Conservation (phyloP, 164 flowering plant species). For the Macadamia tetraphylla region DNA sequence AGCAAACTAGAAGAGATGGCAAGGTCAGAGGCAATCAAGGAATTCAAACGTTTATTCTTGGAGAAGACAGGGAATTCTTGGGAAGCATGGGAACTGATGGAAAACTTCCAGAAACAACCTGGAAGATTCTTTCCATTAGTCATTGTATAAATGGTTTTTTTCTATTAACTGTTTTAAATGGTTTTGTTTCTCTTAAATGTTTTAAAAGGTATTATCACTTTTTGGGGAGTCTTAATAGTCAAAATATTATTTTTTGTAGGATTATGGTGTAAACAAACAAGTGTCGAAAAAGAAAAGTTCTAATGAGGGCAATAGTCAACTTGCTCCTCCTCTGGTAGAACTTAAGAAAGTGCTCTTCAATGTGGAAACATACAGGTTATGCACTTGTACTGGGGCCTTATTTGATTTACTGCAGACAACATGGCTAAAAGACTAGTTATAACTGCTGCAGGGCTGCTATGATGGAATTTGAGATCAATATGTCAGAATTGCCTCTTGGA, state of each 20-base stretch:
- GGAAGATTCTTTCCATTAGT: slow-evolving; percentile 91
- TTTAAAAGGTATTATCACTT: not conserved
- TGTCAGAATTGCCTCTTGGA: slow-evolving; percentile 99
- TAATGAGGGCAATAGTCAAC: slow-evolving; percentile 37
- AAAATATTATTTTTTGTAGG: slow-evolving; percentile 42
- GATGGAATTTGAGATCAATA: slow-evolving; percentile 95
- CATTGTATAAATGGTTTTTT: slow-evolving; percentile 48
- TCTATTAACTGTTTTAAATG: slow-evolving; percentile 2
- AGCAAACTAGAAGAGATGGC: slow-evolving; percentile 66
- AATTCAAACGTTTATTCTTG: slow-evolving; percentile 80
- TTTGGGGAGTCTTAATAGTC: not conserved
- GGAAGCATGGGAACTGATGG: slow-evolving; percentile 83
- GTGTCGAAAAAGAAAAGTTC: slow-evolving; percentile 33
- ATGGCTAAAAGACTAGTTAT: not conserved
- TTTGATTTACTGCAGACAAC: not conserved
- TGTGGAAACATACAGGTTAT: slow-evolving; percentile 86
- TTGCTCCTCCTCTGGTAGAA: slow-evolving; percentile 65
- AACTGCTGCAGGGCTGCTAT: slow-evolving; percentile 73
- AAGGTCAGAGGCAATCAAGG: slow-evolving; percentile 69
- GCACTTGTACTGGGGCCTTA: not conserved
- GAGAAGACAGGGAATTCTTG: slow-evolving; percentile 95
- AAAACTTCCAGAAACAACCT: slow-evolving; percentile 77
- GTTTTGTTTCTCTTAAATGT: slow-evolving; percentile 1
- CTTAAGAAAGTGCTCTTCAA: slow-evolving; percentile 90
- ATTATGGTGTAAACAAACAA: slow-evolving; percentile 78